Conservation (phyloP, 2,329 filamentous ascomycete genomes). For the Penicillium griseofulvum region DNA sequence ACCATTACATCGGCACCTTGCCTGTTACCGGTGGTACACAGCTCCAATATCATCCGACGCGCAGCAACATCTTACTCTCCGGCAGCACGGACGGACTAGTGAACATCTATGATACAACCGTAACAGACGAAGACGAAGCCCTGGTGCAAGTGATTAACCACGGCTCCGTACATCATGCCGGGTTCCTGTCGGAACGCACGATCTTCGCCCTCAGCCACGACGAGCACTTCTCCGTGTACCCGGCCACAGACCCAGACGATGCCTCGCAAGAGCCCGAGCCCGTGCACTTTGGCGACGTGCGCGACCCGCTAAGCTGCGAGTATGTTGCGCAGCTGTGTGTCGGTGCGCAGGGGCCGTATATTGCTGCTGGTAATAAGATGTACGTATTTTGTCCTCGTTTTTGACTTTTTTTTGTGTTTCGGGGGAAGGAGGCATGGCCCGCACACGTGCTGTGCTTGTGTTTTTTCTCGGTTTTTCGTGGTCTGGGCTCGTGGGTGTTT, state of each 20-base stretch:
- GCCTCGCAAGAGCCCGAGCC: conserved; percentile 46
- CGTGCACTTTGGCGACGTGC: conserved; percentile 56
- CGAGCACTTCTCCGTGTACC: conserved; percentile 60
- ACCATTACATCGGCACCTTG: conserved; percentile 6
- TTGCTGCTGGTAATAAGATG: conserved; percentile 53
- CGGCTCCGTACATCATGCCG: conserved; percentile 60
- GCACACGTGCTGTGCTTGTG: not conserved
- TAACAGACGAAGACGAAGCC: conserved; percentile 60
- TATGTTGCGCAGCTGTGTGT: conserved; percentile 58
- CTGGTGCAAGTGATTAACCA: conserved; percentile 63
- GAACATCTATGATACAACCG: conserved; percentile 59
- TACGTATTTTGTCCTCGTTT: conserved; percentile 25
- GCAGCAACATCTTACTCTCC: conserved; percentile 55
- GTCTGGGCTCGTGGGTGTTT: not conserved
- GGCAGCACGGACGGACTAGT: conserved; percentile 63
- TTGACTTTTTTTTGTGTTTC: not conserved
- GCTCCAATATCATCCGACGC: conserved; percentile 53
- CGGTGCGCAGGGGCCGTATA: conserved; percentile 41
- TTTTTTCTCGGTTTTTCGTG: not conserved
- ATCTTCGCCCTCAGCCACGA: conserved; percentile 63
- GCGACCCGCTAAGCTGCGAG: conserved; percentile 55
- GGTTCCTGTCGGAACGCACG: conserved; percentile 53
- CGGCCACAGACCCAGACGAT: conserved; percentile 50
- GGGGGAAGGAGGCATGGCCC: not conserved
- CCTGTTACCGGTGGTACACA: conserved; percentile 18